phyloP scores from a whole-genome alignment of 495 filamentous ascomycete species.

The Neurospora tetraspora region DNA sequence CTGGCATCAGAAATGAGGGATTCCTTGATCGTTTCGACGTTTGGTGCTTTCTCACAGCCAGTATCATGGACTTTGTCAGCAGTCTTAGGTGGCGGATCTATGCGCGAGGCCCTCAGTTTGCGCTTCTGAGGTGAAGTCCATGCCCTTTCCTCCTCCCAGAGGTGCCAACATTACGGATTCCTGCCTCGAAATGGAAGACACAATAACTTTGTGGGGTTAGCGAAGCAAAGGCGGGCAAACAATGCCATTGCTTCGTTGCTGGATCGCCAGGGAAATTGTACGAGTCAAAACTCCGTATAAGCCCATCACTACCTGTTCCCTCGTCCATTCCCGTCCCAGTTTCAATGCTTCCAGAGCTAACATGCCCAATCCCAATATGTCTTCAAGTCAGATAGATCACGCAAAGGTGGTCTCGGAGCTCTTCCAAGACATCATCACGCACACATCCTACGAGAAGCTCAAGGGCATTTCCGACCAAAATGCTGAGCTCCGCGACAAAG shows the following conservation, averaged over 20 bases:
- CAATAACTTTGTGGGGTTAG: background rate
- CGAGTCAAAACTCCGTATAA: background rate
- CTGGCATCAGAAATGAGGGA: background rate
- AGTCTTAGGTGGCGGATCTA: background rate
- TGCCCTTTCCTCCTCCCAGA: background rate
- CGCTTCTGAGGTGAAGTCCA: background rate
- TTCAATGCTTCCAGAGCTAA: background rate
- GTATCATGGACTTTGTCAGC: background rate
- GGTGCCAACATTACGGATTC: background rate
- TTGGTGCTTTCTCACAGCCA: background rate
- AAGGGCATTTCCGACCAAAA: slow-evolving; percentile 1
- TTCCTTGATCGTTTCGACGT: background rate
- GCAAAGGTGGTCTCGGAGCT: background rate
- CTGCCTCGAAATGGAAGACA: background rate
- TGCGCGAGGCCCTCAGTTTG: background rate
- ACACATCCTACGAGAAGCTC: background rate
- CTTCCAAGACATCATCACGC: background rate
- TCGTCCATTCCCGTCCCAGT: background rate
- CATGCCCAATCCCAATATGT: background rate
- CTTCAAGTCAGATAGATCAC: background rate
- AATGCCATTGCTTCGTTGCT: background rate
- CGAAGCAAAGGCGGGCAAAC: background rate
- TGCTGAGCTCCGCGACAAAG: background rate
- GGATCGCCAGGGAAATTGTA: background rate
- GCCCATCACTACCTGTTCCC: background rate